Percentiles rank a stretch among this genome's conserved stretches.
phyloP scores from a whole-genome alignment of 257 asterid species.

The Anisodus tanguticus region DNA sequence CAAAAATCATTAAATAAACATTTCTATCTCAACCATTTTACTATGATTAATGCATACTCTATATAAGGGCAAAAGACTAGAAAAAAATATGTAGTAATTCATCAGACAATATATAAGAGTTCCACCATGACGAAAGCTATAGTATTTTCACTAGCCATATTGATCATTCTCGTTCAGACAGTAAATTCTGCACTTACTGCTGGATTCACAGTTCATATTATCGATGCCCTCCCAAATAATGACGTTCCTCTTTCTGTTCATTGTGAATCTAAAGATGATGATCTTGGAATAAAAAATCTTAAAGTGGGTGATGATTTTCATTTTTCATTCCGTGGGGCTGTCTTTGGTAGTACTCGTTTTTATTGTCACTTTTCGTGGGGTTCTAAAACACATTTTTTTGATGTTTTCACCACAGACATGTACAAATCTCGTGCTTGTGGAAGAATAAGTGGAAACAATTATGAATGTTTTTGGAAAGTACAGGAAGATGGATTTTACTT shows the following conservation, averaged over 20 bases:
- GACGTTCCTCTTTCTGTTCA: background rate
- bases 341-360: background rate
- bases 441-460: background rate
- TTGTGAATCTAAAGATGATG: background rate
- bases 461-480: background rate
- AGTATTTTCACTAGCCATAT: background rate
- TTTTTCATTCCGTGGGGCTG: background rate
- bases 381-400: background rate
- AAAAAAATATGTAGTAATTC: background rate
- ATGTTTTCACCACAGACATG: background rate
- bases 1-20: background rate
- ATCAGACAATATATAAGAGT: background rate
- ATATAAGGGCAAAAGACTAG: background rate
- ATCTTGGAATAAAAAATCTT: background rate
- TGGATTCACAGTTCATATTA: background rate
- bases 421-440: background rate
- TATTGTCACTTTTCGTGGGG: constrained; percentile 19
- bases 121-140: background rate
- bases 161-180: background rate
- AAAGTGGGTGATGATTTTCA: background rate
- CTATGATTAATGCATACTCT: background rate
- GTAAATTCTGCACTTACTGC: background rate
- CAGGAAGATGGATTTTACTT: constrained; percentile 4
- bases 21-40: background rate
- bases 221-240: background rate